Conservation (phyloP, 1,284 basidiomycete species). For the Naganishia albida region DNA sequence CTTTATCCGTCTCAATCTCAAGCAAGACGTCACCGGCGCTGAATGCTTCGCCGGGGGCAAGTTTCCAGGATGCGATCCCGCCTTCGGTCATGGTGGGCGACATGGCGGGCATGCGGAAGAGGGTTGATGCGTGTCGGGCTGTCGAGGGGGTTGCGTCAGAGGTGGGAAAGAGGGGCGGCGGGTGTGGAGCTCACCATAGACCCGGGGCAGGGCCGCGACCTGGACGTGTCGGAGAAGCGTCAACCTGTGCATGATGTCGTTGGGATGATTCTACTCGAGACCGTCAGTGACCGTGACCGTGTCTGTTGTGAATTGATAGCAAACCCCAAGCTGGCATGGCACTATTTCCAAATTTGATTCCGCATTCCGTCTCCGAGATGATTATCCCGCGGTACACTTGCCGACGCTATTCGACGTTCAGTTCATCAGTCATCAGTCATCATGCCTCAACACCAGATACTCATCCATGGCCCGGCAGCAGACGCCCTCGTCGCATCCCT, state of each 20-base stretch:
- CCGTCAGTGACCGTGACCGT: too few relatives aligned
- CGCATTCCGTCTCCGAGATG: too few relatives aligned
- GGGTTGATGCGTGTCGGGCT: constrained; percentile 29
- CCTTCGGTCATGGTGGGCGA: constrained; percentile 99
- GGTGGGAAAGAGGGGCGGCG: too few relatives aligned
- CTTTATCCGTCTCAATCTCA: constrained; percentile 99
- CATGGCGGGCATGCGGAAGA: constrained; percentile 88
- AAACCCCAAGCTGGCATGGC: too few relatives aligned
- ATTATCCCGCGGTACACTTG: too few relatives aligned
- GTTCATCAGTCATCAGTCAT: not conserved
- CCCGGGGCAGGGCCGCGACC: not conserved
- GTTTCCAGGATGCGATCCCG: constrained; percentile 90
- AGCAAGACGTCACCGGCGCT: constrained; percentile 83
- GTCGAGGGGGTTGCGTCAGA: not conserved
- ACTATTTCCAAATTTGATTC: too few relatives aligned
- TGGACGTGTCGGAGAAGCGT: not conserved
- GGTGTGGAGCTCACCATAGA: not conserved
- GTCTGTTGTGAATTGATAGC: too few relatives aligned
- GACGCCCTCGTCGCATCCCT: not conserved
- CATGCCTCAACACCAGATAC: constrained; percentile 21
- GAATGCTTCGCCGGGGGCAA: constrained; percentile 82
- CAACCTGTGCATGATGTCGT: too few relatives aligned
- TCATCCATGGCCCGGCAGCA: constrained; percentile 2
- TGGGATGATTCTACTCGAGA: too few relatives aligned
- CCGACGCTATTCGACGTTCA: not conserved